phyloP scores from a whole-genome alignment of 768 basidiomycete species.

The Lyophyllum semitale region DNA sequence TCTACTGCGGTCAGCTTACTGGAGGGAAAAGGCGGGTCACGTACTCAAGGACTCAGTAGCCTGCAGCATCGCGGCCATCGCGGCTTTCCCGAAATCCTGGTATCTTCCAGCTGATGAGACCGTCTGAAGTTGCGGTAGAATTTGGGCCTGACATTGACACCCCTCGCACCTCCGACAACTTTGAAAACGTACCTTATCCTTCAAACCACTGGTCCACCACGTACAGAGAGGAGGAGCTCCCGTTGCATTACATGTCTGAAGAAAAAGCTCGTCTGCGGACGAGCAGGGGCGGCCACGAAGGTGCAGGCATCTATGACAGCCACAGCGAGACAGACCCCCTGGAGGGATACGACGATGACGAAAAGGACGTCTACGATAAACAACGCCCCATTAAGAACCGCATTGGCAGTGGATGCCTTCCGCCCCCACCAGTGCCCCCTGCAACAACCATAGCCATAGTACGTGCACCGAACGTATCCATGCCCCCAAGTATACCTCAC shows the following conservation, averaged over 20 bases:
- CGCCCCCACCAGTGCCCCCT: conserved; percentile 64
- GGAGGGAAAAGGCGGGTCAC: background rate
- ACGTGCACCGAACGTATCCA: conserved; percentile 28
- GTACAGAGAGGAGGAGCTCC: conserved; percentile 46
- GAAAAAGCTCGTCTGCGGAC: conserved; percentile 65
- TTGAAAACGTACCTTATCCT: conserved; percentile 71
- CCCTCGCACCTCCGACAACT: conserved; percentile 61
- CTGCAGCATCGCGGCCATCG: conserved; percentile 8
- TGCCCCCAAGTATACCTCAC: conserved; percentile 13
- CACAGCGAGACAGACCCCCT: conserved; percentile 26
- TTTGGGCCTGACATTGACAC: conserved; percentile 59
- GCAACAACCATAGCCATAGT: conserved; percentile 68
- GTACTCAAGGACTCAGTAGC: background rate
- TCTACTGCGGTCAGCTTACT: background rate
- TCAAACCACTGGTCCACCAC: conserved; percentile 33
- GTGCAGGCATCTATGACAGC: conserved; percentile 16
- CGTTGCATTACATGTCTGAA: conserved; percentile 56
- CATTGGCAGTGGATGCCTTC: conserved; percentile 59
- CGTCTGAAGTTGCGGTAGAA: conserved; percentile 68
- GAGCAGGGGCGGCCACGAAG: conserved; percentile 27
- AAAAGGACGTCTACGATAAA: conserved; percentile 57
- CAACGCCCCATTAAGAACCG: conserved; percentile 36
- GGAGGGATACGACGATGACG: conserved; percentile 45
- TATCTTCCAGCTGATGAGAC: conserved; percentile 51
- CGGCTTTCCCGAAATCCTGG: background rate